phyloP scores from a whole-genome alignment of 257 asterid species.

The Knoxia roxburghii region DNA sequence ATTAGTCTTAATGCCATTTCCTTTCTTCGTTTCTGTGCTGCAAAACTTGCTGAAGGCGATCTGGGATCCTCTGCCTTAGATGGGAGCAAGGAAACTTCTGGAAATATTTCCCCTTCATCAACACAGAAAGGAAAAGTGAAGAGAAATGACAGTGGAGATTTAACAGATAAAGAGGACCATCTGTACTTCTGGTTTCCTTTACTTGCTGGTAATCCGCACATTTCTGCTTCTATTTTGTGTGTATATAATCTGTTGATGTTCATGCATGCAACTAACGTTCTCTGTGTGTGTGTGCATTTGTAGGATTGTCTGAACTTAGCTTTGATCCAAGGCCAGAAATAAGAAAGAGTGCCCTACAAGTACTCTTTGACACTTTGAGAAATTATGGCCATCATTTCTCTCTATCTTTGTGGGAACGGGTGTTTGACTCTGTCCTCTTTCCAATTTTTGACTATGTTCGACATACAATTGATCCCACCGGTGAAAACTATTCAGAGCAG shows the following conservation, averaged over 20 bases:
- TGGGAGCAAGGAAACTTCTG: conserved; percentile 46
- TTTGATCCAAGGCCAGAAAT: conserved; percentile 96
- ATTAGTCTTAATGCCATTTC: conserved; percentile 97
- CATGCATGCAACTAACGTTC: not conserved
- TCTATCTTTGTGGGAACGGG: conserved; percentile 89
- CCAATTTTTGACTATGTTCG: conserved; percentile 91
- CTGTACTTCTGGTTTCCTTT: conserved; percentile 95
- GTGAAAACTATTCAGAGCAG: conserved; percentile 44
- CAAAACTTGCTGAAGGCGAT: conserved; percentile 95
- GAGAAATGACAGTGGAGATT: conserved; percentile 53
- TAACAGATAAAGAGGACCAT: conserved; percentile 74
- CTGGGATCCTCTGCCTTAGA: conserved; percentile 39
- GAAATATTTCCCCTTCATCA: conserved; percentile 50
- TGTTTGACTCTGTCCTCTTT: conserved; percentile 93
- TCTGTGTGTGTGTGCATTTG: conserved; percentile 15
- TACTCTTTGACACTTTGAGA: conserved; percentile 87
- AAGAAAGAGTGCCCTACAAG: conserved; percentile 86
- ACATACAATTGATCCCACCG: conserved; percentile 83
- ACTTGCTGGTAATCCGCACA: conserved; percentile 72
- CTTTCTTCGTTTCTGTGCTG: conserved; percentile 92
- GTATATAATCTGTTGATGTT: conserved; percentile 1
- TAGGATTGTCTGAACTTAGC: conserved; percentile 97
- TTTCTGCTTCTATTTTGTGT: not conserved
- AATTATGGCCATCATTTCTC: conserved; percentile 95
- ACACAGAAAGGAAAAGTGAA: conserved; percentile 65